Evolutionary conservation across 2,329 filamentous ascomycete genomes (phyloP), one percentile per base, ranked within the genome.

Genomic region (Sporothrix protearum): DNA sequence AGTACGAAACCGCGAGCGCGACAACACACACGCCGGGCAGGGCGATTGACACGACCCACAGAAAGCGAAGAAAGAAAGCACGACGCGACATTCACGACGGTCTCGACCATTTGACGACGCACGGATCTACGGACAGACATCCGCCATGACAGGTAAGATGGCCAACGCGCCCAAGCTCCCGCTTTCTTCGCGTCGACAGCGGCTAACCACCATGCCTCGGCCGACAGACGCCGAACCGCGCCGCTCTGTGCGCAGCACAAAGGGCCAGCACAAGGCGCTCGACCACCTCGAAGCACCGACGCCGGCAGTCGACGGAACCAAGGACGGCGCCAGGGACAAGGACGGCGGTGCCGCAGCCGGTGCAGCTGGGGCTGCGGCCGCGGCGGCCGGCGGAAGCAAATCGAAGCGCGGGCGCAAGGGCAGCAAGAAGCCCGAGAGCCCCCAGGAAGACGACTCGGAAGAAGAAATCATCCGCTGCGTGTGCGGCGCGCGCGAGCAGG

Each of bases 181-280:
- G 19, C 57, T 12, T 42, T 12, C 36, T 42, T 45, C 36, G 57
- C 57, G 33, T 36, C 57, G n/a, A 64, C 59, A 12, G 3, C 22
- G 4, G 3, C 59, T 64, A 64, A 64, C 59, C 36, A 45, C 59
- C 36, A 45, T 42, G 36, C 57, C 36, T 8, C 36, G 19, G 66
- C 68, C 64, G 80, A 25, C 80, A 79, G 86, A 89, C 81, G 80
- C 83, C 72, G 95, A 97, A 87, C 92, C 94, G 72, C 91, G 96
- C 80, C 92, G 96, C 79, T 99, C 96, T 57, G 94, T 96, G 75
- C 92, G 96, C 78, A 94, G 95, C 77, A 99, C 96, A 75, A 99
- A 99, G 80, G 96, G 96, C 79, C 94, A 97, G 78, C 94, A 98
- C 81, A 97, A 97, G 81, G 91, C 92, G 75, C 90, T 93, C 76